Base-by-base conservation (phyloP, 176 grass and related monocot species). In the Aegilops longissima region DNA sequence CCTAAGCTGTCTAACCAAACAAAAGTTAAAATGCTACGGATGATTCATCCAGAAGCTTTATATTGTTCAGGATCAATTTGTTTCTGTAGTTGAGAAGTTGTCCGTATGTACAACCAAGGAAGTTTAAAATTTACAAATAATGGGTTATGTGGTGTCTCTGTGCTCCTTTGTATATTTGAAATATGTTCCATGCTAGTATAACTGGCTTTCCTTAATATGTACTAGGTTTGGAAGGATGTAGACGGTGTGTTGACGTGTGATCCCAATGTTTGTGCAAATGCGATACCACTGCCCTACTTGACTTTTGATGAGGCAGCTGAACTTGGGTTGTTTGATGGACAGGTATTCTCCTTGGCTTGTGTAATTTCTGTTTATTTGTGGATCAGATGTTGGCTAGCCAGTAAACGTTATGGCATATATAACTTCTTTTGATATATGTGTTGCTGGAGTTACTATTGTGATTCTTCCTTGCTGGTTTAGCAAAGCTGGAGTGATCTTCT, bases 251-350 rank as follows among this genome's bases (percentile, higher is more conserved):
- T 97, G 82, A 95, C 93, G 0, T 97, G 93, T 82, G 95, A 97
- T 88, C 95, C 95, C 73, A 92, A 87, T 69, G 93, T 97, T 30
- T 90, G 82, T 87, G 21, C 89, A 86, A 93, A 90, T 70, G 93
- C 95, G 1, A 95, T 79, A 66, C 89, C 93, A 4, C 80, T 95
- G 14, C 93, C 93, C 21, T 84, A 83, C 87, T 90, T 98, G 76
- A 98, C 93, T 85, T 98, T 98, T 88, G 95, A 92, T 8, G 95
- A 98, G 83, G 95, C 95, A 78, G 87, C 83, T 90, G 95, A 98
- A 81, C 95, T 98, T 83, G 95, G 92, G 29, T 95, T 93, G 63
- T 97, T 95, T 88, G 93, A 85, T 61, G 93, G 76, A 80, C 85
- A 92, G 91, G 95, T 93, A 73, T 31, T 34, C 3, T 82, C 1